Percentiles rank a stretch among this genome's conserved stretches.
phyloP scores from a whole-genome alignment of 2,329 filamentous ascomycete species.

The Stemphylium beticola region DNA sequence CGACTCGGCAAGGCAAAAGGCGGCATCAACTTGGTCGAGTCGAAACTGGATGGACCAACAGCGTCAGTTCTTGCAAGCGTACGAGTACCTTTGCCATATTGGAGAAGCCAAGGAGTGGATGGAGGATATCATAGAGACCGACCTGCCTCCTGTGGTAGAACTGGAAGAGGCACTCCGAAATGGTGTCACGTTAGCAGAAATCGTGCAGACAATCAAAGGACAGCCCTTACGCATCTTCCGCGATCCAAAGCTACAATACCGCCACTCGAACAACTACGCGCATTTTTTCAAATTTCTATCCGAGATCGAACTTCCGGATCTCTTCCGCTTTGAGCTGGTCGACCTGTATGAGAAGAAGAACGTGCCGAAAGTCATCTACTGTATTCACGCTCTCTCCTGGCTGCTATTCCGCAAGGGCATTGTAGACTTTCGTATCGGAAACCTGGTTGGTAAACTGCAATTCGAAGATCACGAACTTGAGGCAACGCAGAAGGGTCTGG shows the following conservation, averaged over 20 bases:
- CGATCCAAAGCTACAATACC: conserved; percentile 83
- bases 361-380: conserved; percentile 98
- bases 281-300: conserved; percentile 94
- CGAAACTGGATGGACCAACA: conserved; percentile 99
- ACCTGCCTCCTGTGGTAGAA: conserved; percentile 90
- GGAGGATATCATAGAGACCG: conserved; percentile 83
- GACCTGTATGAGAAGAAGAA: conserved; percentile 99
- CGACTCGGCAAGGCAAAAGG: conserved; percentile 61
- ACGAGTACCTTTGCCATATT: conserved; percentile 98
- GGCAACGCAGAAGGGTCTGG: conserved; percentile 93
- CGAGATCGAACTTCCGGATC: conserved; percentile 88
- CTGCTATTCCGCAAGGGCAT: conserved; percentile 94
- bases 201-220: conserved; percentile 85
- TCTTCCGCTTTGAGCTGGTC: conserved; percentile 96
- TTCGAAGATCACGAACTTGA: conserved; percentile 98
- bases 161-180: conserved; percentile 91
- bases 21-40: conserved; percentile 70
- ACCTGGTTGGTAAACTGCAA: conserved; percentile 92
- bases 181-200: conserved; percentile 91
- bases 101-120: conserved; percentile 99
- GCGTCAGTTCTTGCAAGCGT: conserved; percentile 92
- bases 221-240: conserved; percentile 82
- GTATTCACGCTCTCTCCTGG: conserved; percentile 96
- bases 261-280: conserved; percentile 97
- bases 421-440: conserved; percentile 94